Percentiles rank a stretch among this genome's conserved stretches.
phyloP scores from a whole-genome alignment of 2,329 filamentous ascomycete species.

The Paracorniculantispora psalliotae region DNA sequence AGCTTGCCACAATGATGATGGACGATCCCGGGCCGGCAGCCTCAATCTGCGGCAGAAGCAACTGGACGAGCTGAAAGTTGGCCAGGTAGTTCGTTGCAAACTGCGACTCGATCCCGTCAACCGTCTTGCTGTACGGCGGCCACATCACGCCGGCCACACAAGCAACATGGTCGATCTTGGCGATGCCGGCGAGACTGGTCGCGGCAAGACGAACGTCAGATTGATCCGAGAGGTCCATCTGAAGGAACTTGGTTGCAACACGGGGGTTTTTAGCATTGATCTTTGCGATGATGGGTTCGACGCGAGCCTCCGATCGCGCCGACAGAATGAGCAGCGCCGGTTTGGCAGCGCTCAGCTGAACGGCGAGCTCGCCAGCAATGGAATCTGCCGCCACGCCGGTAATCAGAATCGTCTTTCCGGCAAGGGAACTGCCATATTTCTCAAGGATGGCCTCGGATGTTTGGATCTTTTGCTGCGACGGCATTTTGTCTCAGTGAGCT shows the following conservation, averaged over 20 bases:
- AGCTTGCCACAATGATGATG: neutral
- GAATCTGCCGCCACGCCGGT: conserved; percentile 13
- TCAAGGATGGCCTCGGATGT: neutral
- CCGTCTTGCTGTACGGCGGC: conserved; percentile 14
- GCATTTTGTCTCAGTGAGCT: too few species aligned
- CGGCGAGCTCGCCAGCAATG: conserved; percentile 15
- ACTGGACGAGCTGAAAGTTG: conserved; percentile 48
- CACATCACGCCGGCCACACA: conserved; percentile 15
- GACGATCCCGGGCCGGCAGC: neutral
- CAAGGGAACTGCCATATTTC: neutral
- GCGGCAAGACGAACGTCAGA: neutral
- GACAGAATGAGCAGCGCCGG: conserved; percentile 12
- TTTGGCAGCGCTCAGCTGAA: conserved; percentile 13
- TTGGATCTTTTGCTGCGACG: neutral
- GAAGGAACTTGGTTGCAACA: neutral
- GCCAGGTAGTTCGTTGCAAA: conserved; percentile 49
- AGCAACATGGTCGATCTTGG: conserved; percentile 12
- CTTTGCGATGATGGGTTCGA: neutral
- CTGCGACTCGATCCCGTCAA: conserved; percentile 28
- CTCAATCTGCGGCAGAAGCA: conserved; percentile 18
- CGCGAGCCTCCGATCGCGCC: neutral
- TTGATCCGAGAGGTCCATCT: neutral
- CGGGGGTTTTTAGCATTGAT: neutral
- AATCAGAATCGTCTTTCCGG: neutral
- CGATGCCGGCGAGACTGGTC: conserved; percentile 6